These are phyloP conservation scores for Capsicum rhomboideum DNA, from an alignment of 257 asterid species.

Conservation along the genomic window DNA sequence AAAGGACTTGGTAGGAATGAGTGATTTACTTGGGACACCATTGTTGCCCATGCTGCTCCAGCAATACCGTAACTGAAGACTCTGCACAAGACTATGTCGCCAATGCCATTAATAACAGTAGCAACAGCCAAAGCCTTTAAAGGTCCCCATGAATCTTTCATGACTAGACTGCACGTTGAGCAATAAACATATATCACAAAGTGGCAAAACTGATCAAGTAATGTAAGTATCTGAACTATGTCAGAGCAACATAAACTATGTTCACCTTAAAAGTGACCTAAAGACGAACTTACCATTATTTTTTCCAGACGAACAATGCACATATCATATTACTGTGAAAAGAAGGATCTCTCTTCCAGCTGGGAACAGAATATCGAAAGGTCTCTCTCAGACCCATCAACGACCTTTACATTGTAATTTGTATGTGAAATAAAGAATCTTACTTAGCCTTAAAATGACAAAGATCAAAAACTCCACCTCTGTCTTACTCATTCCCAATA, in stretches of 20 bases:
- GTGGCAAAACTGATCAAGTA: not conserved
- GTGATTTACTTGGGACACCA: constrained; percentile 72
- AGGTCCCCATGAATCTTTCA: constrained; percentile 99
- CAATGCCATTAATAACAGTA: constrained; percentile 69
- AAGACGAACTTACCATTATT: not conserved
- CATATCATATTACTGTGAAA: not conserved
- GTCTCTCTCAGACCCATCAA: not conserved
- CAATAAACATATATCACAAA: not conserved
- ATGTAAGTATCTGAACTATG: not conserved
- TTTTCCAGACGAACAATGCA: not conserved
- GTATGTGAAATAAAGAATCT: not conserved
- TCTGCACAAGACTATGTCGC: constrained; percentile 84
- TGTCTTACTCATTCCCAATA: not conserved
- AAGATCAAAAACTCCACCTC: not conserved
- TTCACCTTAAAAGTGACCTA: not conserved
- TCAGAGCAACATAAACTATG: not conserved
- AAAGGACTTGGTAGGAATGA: not conserved
- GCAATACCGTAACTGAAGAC: constrained; percentile 82
- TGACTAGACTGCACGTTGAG: constrained; percentile 64
- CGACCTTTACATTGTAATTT: not conserved
- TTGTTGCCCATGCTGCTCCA: constrained; percentile 99
- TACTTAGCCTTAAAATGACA: not conserved
- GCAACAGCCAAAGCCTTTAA: constrained; percentile 87
- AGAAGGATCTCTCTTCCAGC: not conserved
- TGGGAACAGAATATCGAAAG: not conserved